These are phyloP conservation scores for Rosa multiflora DNA, from an alignment of 306 rosid genomes.

Conservation along the genomic window DNA sequence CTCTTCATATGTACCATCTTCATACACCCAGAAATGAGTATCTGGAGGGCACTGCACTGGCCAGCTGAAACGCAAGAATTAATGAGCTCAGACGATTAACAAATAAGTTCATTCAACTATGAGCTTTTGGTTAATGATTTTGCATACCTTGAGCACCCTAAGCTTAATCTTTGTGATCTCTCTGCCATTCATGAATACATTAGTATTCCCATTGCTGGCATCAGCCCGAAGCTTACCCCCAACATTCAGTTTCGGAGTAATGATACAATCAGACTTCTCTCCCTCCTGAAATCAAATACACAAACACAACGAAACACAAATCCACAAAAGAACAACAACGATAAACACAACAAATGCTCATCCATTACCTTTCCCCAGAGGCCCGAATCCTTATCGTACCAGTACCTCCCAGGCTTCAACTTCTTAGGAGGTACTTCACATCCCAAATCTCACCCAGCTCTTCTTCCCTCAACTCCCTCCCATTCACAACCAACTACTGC, in stretches of 20 bases:
- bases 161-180: conserved; percentile 84
- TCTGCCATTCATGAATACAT: conserved; percentile 84
- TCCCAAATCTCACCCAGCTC: no score
- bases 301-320: no score
- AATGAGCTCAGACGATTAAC: conserved; percentile 14
- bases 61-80: conserved; percentile 54
- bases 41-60: conserved; percentile 94
- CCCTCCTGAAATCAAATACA: conserved; percentile 68
- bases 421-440: no score
- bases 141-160: conserved; percentile 66
- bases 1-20: conserved; percentile 92
- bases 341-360: no score
- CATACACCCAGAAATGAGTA: conserved; percentile 96
- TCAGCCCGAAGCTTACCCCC: conserved; percentile 74
- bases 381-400: no score
- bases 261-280: conserved; percentile 75
- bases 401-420: no score
- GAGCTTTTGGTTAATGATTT: not conserved
- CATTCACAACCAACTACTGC: no score
- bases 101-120: not conserved
- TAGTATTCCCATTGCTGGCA: conserved; percentile 79
- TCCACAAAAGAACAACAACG: no score
- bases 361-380: no score
- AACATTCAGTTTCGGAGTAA: conserved; percentile 75
- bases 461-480: no score